A percentile compares a stretch with the other conserved stretches of the same genome.
Evolutionary conservation across 2,329 filamentous ascomycete genomes (phyloP).

Genomic region (Trichoderma harzianum): DNA sequence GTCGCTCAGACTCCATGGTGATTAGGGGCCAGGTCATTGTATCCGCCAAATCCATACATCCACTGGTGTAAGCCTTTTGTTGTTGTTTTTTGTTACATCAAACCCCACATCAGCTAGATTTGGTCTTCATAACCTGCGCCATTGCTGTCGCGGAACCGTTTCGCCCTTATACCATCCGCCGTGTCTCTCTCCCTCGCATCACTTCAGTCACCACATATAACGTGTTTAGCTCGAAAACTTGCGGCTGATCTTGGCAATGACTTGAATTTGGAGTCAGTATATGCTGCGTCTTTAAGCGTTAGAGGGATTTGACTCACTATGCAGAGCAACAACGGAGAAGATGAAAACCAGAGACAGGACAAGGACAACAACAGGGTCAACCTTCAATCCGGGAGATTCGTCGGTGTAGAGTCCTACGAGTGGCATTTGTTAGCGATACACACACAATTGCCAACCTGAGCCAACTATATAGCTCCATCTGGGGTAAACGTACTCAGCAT

Average conservation of each 20-base stretch:
- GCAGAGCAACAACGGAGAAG: conserved; percentile 94
- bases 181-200: not conserved
- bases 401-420: conserved; percentile 85
- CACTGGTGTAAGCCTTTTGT: not conserved
- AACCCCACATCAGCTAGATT: conserved; percentile 1
- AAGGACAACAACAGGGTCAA: conserved; percentile 95
- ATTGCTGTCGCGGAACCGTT: conserved; percentile 11
- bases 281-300: not conserved
- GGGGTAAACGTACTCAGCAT: conserved; percentile 77
- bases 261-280: conserved; percentile 45
- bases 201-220: not conserved
- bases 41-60: conserved; percentile 17
- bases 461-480: not conserved
- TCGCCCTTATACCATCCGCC: not conserved
- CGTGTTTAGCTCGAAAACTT: conserved; percentile 66
- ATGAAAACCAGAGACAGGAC: conserved; percentile 97
- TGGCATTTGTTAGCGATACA: not conserved
- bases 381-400: conserved; percentile 94
- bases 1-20: conserved; percentile 15
- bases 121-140: conserved; percentile 6
- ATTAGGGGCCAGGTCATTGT: conserved; percentile 12
- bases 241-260: conserved; percentile 93
- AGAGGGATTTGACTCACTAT: conserved; percentile 63
- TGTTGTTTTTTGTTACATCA: not conserved
- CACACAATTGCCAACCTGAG: not conserved